phyloP scores from a whole-genome alignment of 305 asterid species.

The Solanum chacoense region DNA sequence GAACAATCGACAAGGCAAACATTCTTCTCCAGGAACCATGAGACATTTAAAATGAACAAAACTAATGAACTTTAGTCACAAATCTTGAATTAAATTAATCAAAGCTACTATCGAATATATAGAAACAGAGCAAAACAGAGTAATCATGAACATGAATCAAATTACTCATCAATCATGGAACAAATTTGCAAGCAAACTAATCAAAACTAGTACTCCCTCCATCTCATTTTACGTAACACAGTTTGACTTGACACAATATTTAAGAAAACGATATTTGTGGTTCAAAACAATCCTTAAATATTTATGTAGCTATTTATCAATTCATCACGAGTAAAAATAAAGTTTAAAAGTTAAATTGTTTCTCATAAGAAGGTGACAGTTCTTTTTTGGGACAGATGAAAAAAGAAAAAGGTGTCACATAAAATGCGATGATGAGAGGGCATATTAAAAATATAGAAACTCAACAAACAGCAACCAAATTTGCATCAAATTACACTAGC shows the following conservation, averaged over 20 bases:
- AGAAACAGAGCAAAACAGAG: neutral
- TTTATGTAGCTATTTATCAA: too few species aligned
- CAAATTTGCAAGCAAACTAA: neutral
- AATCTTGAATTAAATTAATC: neutral
- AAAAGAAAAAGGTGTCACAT: rapidly evolving
- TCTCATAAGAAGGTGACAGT: rapidly evolving
- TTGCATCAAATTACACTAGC: neutral
- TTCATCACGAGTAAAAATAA: neutral
- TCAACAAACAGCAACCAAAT: neutral
- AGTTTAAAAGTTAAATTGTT: neutral
- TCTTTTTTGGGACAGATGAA: neutral
- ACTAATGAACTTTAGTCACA: neutral
- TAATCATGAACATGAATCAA: neutral
- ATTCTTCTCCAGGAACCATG: neutral
- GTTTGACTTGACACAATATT: neutral
- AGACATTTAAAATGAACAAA: neutral
- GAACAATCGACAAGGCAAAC: neutral
- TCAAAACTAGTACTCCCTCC: neutral
- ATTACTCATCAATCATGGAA: neutral
- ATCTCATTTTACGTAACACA: too few species aligned
- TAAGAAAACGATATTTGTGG: too few species aligned
- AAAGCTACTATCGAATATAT: neutral
- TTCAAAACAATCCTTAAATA: neutral
- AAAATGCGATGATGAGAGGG: rapidly evolving
- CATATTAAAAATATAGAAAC: neutral